phyloP scores from a whole-genome alignment of 2,329 filamentous ascomycete species.

The Colletotrichum coccodes region DNA sequence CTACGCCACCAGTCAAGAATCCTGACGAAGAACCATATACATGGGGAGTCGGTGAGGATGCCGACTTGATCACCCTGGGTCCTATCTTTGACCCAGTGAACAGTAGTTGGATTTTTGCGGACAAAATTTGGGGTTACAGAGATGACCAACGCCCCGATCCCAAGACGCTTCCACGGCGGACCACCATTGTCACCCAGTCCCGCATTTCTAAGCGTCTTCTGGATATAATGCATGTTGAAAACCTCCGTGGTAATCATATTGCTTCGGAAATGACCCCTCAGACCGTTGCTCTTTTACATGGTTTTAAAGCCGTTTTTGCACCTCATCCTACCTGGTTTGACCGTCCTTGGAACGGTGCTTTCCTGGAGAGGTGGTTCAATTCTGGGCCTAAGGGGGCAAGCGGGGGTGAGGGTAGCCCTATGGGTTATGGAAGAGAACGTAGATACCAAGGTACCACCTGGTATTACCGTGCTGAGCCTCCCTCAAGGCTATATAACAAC shows the following conservation, averaged over 20 bases:
- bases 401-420: conserved; percentile 65
- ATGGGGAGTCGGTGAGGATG: conserved; percentile 82
- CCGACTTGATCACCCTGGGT: conserved; percentile 78
- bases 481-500: conserved; percentile 69
- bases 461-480: conserved; percentile 69
- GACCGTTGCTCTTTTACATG: conserved; percentile 79
- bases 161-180: conserved; percentile 72
- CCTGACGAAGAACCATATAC: conserved; percentile 72
- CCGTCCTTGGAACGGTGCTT: conserved; percentile 71
- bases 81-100: conserved; percentile 80
- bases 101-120: conserved; percentile 78
- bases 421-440: conserved; percentile 68
- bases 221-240: conserved; percentile 82
- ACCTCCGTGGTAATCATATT: conserved; percentile 77
- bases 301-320: conserved; percentile 80
- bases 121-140: conserved; percentile 75
- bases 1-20: conserved; percentile 67
- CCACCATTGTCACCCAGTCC: conserved; percentile 80
- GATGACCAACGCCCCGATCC: conserved; percentile 58
- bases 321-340: conserved; percentile 86
- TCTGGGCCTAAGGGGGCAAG: conserved; percentile 64
- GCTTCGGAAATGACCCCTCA: conserved; percentile 85
- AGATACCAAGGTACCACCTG: conserved; percentile 68
- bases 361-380: conserved; percentile 69
- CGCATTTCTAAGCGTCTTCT: conserved; percentile 78